These are phyloP conservation scores for Entomophthora muscae DNA, from an alignment of 371 early-diverging fungal genomes.

Conservation along the genomic window DNA sequence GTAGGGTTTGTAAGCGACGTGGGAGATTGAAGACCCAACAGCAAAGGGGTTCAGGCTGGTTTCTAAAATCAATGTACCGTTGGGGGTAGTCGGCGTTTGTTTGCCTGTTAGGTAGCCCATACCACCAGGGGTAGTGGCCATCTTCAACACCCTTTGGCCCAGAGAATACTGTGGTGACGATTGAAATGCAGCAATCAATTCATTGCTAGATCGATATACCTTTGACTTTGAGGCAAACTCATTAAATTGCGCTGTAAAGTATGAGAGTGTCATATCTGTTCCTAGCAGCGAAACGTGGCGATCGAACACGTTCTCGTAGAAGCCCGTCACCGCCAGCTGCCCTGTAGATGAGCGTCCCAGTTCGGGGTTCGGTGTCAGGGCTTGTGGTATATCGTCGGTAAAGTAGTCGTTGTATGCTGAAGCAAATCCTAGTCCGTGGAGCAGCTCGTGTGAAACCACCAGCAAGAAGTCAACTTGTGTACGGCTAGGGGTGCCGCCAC, in stretches of 20 bases:
- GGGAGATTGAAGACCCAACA: slow-evolving; percentile 30
- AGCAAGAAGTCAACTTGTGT: slow-evolving; percentile 29
- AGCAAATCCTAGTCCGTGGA: slow-evolving; percentile 38
- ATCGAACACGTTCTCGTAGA: slow-evolving; percentile 10
- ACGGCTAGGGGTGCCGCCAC: slow-evolving; percentile 15
- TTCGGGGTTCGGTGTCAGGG: slow-evolving; percentile 12
- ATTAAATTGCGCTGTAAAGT: slow-evolving; percentile 7
- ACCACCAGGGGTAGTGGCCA: slow-evolving; percentile 9
- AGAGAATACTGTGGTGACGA: slow-evolving; percentile 9
- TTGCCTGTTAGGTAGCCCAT: slow-evolving; percentile 7
- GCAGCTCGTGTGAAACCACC: slow-evolving; percentile 34
- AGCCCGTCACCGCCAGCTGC: background rate
- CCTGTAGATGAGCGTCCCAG: background rate
- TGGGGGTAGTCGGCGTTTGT: background rate
- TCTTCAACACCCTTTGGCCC: slow-evolving; percentile 10
- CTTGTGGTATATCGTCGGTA: slow-evolving; percentile 4
- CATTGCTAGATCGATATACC: background rate
- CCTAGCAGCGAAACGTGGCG: background rate
- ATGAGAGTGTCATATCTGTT: background rate
- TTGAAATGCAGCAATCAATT: slow-evolving; percentile 3
- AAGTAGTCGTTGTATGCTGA: slow-evolving; percentile 22
- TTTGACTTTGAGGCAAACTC: background rate
- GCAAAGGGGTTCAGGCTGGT: slow-evolving; percentile 17
- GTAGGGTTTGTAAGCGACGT: slow-evolving; percentile 22
- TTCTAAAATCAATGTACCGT: slow-evolving; percentile 13